Conservation (phyloP, 768 basidiomycete genomes). For the Suillus subluteus region DNA sequence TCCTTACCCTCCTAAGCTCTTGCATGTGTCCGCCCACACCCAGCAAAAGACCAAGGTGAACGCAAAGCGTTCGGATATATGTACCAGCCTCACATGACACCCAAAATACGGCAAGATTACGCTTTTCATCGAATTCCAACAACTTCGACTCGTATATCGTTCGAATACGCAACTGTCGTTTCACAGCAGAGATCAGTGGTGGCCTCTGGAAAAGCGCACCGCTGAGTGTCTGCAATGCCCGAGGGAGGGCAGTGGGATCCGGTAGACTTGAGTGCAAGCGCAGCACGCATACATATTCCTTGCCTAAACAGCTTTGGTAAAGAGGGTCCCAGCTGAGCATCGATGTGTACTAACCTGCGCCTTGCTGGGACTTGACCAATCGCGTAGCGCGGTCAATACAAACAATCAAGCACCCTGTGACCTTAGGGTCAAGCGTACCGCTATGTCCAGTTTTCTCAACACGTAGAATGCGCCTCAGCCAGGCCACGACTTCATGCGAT, state of each 20-base stretch:
- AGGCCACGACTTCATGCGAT: slow-evolving; percentile 99
- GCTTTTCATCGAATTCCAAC: slow-evolving; percentile 95
- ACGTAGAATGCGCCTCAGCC: slow-evolving; percentile 94
- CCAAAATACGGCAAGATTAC: slow-evolving; percentile 97
- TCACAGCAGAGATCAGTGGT: slow-evolving; percentile 98
- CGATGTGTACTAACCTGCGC: slow-evolving; percentile 70
- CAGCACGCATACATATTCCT: slow-evolving; percentile 97
- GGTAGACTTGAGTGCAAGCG: slow-evolving; percentile 85
- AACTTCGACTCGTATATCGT: slow-evolving; percentile 97
- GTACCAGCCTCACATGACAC: slow-evolving; percentile 98
- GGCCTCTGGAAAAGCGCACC: slow-evolving; percentile 99
- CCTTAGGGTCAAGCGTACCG: slow-evolving; percentile 98
- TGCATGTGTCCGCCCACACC: slow-evolving; percentile 99
- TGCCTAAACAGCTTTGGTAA: slow-evolving; percentile 53
- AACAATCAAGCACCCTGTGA: slow-evolving; percentile 97
- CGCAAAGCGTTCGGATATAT: slow-evolving; percentile 96
- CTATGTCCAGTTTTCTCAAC: slow-evolving; percentile 99
- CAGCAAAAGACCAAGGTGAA: slow-evolving; percentile 90
- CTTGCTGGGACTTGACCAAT: slow-evolving; percentile 97
- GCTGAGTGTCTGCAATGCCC: slow-evolving; percentile 94
- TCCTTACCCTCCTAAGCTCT: slow-evolving; percentile 91
- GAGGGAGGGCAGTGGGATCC: slow-evolving; percentile 83
- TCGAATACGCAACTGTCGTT: slow-evolving; percentile 95
- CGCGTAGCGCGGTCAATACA: slow-evolving; percentile 99
- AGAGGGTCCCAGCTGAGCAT: slow-evolving; percentile 1